phyloP scores from a whole-genome alignment of 768 basidiomycete genomes.

The Russula ochroleuca region DNA sequence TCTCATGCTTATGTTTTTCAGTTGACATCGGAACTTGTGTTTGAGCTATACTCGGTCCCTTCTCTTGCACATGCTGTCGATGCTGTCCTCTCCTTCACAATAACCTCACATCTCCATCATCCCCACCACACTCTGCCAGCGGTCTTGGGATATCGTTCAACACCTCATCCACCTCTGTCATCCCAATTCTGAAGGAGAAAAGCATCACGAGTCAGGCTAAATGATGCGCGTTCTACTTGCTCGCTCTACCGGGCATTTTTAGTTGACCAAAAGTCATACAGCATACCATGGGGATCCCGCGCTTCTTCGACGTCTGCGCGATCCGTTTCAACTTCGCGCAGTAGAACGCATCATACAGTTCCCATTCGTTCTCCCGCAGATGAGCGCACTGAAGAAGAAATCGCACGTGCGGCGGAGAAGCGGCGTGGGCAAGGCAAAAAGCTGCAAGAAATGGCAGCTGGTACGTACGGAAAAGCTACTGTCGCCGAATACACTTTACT shows the following conservation, averaged over 20 bases:
- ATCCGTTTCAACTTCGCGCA: constrained; percentile 59
- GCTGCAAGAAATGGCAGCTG: constrained; percentile 87
- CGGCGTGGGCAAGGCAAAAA: constrained; percentile 81
- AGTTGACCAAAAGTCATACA: constrained; percentile 33
- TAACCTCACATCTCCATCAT: constrained; percentile 38
- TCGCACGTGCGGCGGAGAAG: constrained; percentile 71
- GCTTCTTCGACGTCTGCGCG: constrained; percentile 60
- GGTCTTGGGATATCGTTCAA: constrained; percentile 90
- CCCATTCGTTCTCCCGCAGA: constrained; percentile 65
- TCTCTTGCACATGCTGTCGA: constrained; percentile 86
- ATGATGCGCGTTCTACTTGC: constrained; percentile 47
- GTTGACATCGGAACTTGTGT: constrained; percentile 97
- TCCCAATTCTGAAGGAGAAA: constrained; percentile 79
- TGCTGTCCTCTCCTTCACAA: constrained; percentile 90
- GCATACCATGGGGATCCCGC: constrained; percentile 92
- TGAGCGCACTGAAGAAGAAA: constrained; percentile 90
- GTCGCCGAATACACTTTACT: background rate
- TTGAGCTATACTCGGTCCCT: constrained; percentile 87
- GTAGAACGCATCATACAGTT: constrained; percentile 81
- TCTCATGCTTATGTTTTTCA: constrained; percentile 32
- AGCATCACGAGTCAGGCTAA: constrained; percentile 83
- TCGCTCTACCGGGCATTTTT: background rate
- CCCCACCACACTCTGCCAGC: constrained; percentile 49
- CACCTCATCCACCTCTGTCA: constrained; percentile 83
- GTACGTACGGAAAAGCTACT: constrained; percentile 79